A percentile compares a stretch with the other conserved stretches of the same genome.
Conservation (phyloP, 495 filamentous ascomycete species). For the Xanthoparmelia taractica region DNA sequence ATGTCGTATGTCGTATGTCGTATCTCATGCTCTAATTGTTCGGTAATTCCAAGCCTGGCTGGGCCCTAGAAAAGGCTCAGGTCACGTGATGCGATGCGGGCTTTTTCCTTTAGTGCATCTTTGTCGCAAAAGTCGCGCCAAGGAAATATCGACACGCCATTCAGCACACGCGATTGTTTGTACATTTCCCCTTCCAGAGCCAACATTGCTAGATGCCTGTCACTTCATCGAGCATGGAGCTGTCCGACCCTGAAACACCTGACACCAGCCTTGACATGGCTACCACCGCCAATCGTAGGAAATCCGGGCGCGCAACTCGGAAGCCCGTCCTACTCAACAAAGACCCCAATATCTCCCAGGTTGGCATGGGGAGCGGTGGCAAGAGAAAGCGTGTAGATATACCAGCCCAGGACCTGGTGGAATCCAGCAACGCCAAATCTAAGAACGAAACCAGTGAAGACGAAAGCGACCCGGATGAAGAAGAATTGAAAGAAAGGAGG, state of each 20-base stretch:
- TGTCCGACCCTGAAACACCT: conserved; percentile 38
- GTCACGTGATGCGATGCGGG: neutral
- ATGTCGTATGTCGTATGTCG: no score
- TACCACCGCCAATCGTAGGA: conserved; percentile 57
- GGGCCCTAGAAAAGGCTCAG: neutral
- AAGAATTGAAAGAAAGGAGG: conserved; percentile 53
- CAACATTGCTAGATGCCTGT: conserved; percentile 33
- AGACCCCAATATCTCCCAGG: conserved; percentile 31
- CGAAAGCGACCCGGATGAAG: conserved; percentile 54
- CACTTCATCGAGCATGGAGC: conserved; percentile 43
- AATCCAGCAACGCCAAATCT: conserved; percentile 40
- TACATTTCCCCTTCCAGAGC: conserved; percentile 2
- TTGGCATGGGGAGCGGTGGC: conserved; percentile 31
- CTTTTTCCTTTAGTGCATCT: neutral
- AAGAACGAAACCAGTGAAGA: conserved; percentile 45
- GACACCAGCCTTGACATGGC: conserved; percentile 29
- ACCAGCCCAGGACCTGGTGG: conserved; percentile 30
- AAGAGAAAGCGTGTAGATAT: conserved; percentile 50
- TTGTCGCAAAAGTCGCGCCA: neutral
- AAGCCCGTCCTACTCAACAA: conserved; percentile 59
- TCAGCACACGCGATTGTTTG: conserved; percentile 11
- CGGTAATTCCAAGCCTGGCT: no score
- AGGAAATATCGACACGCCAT: conserved; percentile 2
- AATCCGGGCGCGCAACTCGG: conserved; percentile 74
- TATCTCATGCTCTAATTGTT: no score